Conservation (phyloP, 2,329 filamentous ascomycete species). For the Trichoderma afroharzianum region DNA sequence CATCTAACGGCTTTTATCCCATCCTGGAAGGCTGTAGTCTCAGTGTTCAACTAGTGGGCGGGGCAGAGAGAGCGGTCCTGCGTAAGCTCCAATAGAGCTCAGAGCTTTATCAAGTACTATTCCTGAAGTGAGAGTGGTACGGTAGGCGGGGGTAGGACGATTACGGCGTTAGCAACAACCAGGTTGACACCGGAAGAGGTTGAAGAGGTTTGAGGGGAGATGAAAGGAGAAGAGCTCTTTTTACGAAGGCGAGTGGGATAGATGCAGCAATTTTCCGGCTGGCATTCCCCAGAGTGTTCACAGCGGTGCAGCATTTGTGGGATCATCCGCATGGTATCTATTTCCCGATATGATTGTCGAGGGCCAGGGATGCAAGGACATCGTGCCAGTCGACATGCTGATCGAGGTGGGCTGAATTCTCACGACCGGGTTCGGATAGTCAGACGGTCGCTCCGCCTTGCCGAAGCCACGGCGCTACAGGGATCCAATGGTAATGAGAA, state of each 20-base stretch:
- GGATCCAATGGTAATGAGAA: neutral
- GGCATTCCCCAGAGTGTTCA: neutral
- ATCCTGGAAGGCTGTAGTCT: neutral
- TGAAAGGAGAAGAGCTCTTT: neutral
- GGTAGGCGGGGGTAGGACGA: neutral
- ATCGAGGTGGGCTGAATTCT: neutral
- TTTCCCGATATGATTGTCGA: neutral
- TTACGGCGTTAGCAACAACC: neutral
- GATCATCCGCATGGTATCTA: neutral
- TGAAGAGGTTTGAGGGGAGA: neutral
- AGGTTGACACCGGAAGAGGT: neutral
- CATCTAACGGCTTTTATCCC: neutral
- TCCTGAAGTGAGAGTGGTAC: neutral
- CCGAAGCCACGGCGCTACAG: neutral
- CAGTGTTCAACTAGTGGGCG: neutral
- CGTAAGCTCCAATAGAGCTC: neutral
- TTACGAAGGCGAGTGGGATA: neutral
- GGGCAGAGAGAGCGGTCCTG: neutral
- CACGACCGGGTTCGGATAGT: neutral
- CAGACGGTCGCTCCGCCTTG: neutral
- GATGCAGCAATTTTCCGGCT: neutral
- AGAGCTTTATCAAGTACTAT: neutral
- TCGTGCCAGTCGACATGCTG: neutral
- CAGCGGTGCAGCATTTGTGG: neutral
- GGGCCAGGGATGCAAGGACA: neutral